Evolutionary conservation across 371 early-diverging fungal species (phyloP).

Genomic region (Rhizomucor miehei): DNA sequence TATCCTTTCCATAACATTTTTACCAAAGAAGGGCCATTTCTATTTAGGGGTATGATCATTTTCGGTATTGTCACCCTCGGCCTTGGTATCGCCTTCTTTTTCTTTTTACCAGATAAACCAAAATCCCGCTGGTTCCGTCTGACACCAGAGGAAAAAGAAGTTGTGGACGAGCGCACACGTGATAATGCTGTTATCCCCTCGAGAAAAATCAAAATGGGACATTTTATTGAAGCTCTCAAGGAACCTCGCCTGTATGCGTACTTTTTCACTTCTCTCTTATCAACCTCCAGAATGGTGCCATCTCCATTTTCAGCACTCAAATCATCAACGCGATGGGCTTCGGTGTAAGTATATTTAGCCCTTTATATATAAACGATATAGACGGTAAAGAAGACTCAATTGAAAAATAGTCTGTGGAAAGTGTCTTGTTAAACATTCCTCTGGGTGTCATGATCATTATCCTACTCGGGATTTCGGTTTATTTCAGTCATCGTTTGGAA

Average conservation of each 20-base stretch:
- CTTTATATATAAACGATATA: background rate
- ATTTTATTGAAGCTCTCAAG: constrained; percentile 28
- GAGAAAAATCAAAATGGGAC: constrained; percentile 21
- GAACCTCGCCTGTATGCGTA: constrained; percentile 33
- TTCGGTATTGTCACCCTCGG: constrained; percentile 23
- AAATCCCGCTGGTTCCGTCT: constrained; percentile 22
- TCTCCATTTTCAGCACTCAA: constrained; percentile 30
- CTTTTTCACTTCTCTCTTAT: constrained; percentile 24
- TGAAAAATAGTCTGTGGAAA: background rate
- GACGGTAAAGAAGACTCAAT: background rate
- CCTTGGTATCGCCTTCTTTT: constrained; percentile 25
- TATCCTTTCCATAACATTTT: background rate
- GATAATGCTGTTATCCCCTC: constrained; percentile 34
- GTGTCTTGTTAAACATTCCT: constrained; percentile 22
- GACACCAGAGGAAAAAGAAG: constrained; percentile 31
- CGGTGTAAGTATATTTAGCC: constrained; percentile 13
- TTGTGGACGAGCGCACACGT: constrained; percentile 28
- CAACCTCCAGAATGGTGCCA: constrained; percentile 35
- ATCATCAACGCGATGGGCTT: constrained; percentile 32
- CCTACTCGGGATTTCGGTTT: constrained; percentile 13
- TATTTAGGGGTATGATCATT: constrained; percentile 35
- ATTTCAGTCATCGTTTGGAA: constrained; percentile 11
- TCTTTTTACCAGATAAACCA: constrained; percentile 37
- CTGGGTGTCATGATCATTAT: constrained; percentile 16
- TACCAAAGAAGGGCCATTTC: too few relatives aligned